phyloP scores from a whole-genome alignment of 106 monocot genomes.

The Dendrobium catenatum region DNA sequence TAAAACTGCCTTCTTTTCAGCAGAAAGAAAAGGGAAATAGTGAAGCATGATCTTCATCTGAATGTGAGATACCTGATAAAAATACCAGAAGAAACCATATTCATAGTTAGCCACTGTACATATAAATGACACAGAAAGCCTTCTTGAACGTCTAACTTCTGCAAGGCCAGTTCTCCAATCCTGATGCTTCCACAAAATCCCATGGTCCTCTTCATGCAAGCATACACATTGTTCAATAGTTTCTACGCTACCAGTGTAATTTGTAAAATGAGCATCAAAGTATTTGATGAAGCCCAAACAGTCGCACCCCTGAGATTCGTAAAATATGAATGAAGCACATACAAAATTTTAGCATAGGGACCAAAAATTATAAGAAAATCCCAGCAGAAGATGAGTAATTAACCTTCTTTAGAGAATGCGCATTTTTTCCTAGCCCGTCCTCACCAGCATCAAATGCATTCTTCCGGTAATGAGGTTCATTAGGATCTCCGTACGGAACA shows the following conservation, averaged over 20 bases:
- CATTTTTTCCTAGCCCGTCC: slow-evolving; percentile 90
- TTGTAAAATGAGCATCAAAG: slow-evolving; percentile 94
- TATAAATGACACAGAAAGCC: slow-evolving; percentile 84
- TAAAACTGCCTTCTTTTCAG: background rate
- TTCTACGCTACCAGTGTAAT: slow-evolving; percentile 85
- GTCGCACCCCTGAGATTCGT: slow-evolving; percentile 64
- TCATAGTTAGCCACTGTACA: slow-evolving; percentile 96
- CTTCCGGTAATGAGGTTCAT: slow-evolving; percentile 90
- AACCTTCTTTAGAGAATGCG: slow-evolving; percentile 86
- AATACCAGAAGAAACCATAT: slow-evolving; percentile 92
- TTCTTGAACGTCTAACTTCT: slow-evolving; percentile 84
- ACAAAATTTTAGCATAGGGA: background rate
- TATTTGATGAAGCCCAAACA: slow-evolving; percentile 86
- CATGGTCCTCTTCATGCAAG: slow-evolving; percentile 89
- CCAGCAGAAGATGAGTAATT: background rate
- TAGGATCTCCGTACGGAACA: slow-evolving; percentile 92
- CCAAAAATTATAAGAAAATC: background rate
- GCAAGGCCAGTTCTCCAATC: slow-evolving; percentile 95
- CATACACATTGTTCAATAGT: slow-evolving; percentile 96
- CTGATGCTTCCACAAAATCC: slow-evolving; percentile 94
- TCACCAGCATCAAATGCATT: slow-evolving; percentile 97
- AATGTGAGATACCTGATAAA: slow-evolving; percentile 64
- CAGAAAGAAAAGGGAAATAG: background rate
- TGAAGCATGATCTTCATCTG: background rate
- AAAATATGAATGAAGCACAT: background rate